A percentile compares a stretch with the other conserved stretches of the same genome.
These are phyloP conservation scores for Neophaeococcomyces mojaviensis DNA, from an alignment of 2,329 filamentous ascomycete genomes.

Conservation along the genomic window DNA sequence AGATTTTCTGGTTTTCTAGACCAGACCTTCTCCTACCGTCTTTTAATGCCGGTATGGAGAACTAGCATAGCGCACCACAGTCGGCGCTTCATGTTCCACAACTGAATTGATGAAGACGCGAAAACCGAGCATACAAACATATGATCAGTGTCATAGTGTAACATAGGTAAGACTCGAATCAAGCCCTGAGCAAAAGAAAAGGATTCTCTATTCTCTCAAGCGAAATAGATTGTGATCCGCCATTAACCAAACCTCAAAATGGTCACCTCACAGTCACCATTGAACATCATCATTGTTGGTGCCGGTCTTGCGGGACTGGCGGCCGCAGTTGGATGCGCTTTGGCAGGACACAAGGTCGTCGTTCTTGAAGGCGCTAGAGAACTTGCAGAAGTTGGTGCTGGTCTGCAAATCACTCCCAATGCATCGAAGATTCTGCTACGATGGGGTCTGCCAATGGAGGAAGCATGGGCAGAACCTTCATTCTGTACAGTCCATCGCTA, in stretches of 20 bases:
- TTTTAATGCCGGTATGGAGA: too few relatives aligned
- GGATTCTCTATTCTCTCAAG: background rate
- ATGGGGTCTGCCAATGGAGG: constrained; percentile 14
- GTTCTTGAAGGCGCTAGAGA: constrained; percentile 24
- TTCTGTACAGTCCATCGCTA: constrained; percentile 9
- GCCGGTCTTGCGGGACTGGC: constrained; percentile 27
- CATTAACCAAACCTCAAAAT: background rate
- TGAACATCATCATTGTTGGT: constrained; percentile 34
- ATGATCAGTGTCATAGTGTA: too few relatives aligned
- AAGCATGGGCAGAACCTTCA: constrained; percentile 3
- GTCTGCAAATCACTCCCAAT: constrained; percentile 24
- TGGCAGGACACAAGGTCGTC: constrained; percentile 22
- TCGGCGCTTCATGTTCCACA: too few relatives aligned
- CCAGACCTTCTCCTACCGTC: too few relatives aligned
- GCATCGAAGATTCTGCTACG: constrained; percentile 16
- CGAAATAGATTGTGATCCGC: background rate
- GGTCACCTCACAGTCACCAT: background rate
- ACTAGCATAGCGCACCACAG: too few relatives aligned
- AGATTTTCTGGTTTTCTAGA: too few relatives aligned
- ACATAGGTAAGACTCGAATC: too few relatives aligned
- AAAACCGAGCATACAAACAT: too few relatives aligned
- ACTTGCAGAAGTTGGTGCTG: constrained; percentile 21
- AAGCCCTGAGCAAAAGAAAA: too few relatives aligned
- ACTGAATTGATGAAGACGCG: too few relatives aligned
- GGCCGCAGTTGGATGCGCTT: constrained; percentile 25